Evolutionary conservation across 306 rosid genomes (phyloP).

Genomic region (Trifolium fragiferum): DNA sequence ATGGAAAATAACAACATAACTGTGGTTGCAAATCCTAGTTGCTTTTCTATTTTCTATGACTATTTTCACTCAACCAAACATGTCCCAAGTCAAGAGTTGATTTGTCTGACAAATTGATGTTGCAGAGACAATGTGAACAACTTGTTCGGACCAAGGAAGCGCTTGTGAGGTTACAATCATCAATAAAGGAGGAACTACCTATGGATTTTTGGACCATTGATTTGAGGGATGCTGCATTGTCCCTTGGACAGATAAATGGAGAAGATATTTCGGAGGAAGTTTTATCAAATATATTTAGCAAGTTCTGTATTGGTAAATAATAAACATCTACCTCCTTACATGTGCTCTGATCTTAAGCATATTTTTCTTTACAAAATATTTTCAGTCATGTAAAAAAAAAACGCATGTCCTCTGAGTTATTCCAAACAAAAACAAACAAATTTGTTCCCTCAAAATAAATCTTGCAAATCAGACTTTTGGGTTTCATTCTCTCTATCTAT

Average conservation of each 20-base stretch:
- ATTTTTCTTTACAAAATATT: background rate
- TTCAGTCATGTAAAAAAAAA: background rate
- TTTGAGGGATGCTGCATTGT: slow-evolving; percentile 83
- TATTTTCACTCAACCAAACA: slow-evolving; percentile 33
- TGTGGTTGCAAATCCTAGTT: background rate
- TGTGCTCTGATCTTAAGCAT: slow-evolving; percentile 16
- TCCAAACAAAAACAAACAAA: too few relatives aligned
- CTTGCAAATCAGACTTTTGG: too few relatives aligned
- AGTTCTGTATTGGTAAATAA: slow-evolving; percentile 88
- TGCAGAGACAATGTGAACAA: slow-evolving; percentile 98
- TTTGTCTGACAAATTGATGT: slow-evolving; percentile 38
- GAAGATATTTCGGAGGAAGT: slow-evolving; percentile 95
- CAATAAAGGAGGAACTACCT: slow-evolving; percentile 82
- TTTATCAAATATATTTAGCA: slow-evolving; percentile 81
- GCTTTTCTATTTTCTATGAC: background rate
- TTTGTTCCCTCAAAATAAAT: too few relatives aligned
- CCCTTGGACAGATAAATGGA: slow-evolving; percentile 92
- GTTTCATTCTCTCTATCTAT: too few relatives aligned
- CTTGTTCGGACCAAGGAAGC: slow-evolving; percentile 92
- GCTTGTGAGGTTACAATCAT: slow-evolving; percentile 67
- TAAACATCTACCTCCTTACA: slow-evolving; percentile 14
- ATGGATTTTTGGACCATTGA: slow-evolving; percentile 96
- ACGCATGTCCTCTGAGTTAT: too few relatives aligned
- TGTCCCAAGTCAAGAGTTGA: background rate
- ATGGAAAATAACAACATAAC: background rate